Conservation (phyloP, 2,329 filamentous ascomycete genomes). For the Phialophora macrospora region DNA sequence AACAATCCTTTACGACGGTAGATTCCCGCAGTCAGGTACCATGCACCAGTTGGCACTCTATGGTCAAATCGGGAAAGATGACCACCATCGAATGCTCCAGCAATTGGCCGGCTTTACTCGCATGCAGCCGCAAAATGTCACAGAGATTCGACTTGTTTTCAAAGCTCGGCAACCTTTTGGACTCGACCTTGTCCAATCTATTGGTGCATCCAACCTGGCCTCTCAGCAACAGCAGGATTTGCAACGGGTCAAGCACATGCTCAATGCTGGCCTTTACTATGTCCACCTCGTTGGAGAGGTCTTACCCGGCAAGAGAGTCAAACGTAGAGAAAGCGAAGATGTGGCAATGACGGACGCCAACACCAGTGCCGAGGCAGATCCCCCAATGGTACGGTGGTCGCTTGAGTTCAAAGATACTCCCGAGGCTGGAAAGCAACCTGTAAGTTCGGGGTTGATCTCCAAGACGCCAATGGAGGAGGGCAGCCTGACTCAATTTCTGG, state of each 20-base stretch:
- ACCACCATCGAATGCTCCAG: slow-evolving; percentile 65
- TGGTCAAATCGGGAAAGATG: slow-evolving; percentile 61
- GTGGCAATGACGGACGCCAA: slow-evolving; percentile 23
- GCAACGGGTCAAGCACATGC: slow-evolving; percentile 53
- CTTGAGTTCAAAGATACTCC: slow-evolving; percentile 57
- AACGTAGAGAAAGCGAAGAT: slow-evolving; percentile 18
- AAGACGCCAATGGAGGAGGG: slow-evolving; percentile 56
- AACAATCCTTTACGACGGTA: neutral
- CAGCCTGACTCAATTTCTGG: slow-evolving; percentile 58
- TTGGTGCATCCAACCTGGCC: slow-evolving; percentile 52
- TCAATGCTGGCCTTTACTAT: slow-evolving; percentile 60
- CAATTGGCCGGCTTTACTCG: slow-evolving; percentile 66
- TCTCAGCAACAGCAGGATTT: slow-evolving; percentile 50
- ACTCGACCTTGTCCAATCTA: slow-evolving; percentile 44
- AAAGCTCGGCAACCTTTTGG: slow-evolving; percentile 58
- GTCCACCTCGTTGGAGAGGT: slow-evolving; percentile 57
- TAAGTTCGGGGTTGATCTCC: slow-evolving; percentile 59
- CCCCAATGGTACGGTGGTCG: slow-evolving; percentile 43
- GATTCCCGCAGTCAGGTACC: slow-evolving; percentile 15
- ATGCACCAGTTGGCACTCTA: slow-evolving; percentile 70
- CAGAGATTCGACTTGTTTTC: slow-evolving; percentile 64
- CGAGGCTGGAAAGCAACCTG: slow-evolving; percentile 57
- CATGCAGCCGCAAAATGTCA: slow-evolving; percentile 61
- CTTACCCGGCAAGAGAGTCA: neutral
- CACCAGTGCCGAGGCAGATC: slow-evolving; percentile 7